phyloP scores from a whole-genome alignment of 1,284 basidiomycete genomes.

The Paramarasmius palmivorus region DNA sequence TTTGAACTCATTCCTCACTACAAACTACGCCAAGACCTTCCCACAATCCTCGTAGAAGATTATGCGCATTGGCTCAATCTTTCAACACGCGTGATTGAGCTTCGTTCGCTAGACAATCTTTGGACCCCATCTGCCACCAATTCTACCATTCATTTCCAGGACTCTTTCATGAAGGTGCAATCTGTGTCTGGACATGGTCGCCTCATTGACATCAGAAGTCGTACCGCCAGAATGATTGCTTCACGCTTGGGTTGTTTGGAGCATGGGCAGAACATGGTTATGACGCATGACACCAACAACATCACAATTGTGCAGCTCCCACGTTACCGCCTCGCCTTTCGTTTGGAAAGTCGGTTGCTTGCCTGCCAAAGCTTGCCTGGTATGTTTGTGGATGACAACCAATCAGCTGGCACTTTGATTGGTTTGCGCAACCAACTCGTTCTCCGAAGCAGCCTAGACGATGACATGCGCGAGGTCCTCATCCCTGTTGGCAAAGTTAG shows the following conservation, averaged over 20 bases:
- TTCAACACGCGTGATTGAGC: slow-evolving; percentile 29
- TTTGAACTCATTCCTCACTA: slow-evolving; percentile 38
- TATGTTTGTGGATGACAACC: slow-evolving; percentile 34
- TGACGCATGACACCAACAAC: slow-evolving; percentile 14
- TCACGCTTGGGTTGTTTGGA: slow-evolving; percentile 32
- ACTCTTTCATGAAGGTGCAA: neutral
- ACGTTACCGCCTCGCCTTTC: slow-evolving; percentile 39
- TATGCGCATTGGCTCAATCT: slow-evolving; percentile 42
- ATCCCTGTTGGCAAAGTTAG: slow-evolving; percentile 34
- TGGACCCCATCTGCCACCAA: slow-evolving; percentile 19
- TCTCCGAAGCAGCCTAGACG: slow-evolving; percentile 23
- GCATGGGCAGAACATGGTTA: slow-evolving; percentile 24
- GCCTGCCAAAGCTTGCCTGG: slow-evolving; percentile 36
- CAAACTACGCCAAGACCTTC: slow-evolving; percentile 38
- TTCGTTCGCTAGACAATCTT: slow-evolving; percentile 30
- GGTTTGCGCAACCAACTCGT: slow-evolving; percentile 42
- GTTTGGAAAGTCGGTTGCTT: slow-evolving; percentile 26
- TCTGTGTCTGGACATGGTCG: neutral
- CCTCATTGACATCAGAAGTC: slow-evolving; percentile 24
- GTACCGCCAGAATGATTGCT: slow-evolving; percentile 32
- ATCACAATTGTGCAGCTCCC: slow-evolving; percentile 23
- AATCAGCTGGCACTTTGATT: slow-evolving; percentile 37
- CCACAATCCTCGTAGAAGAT: slow-evolving; percentile 29
- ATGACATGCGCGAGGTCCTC: slow-evolving; percentile 26
- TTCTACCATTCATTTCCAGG: slow-evolving; percentile 24